These are phyloP conservation scores for Volvox carteri DNA, from an alignment of 163 green algal genomes.

Conservation along the genomic window DNA sequence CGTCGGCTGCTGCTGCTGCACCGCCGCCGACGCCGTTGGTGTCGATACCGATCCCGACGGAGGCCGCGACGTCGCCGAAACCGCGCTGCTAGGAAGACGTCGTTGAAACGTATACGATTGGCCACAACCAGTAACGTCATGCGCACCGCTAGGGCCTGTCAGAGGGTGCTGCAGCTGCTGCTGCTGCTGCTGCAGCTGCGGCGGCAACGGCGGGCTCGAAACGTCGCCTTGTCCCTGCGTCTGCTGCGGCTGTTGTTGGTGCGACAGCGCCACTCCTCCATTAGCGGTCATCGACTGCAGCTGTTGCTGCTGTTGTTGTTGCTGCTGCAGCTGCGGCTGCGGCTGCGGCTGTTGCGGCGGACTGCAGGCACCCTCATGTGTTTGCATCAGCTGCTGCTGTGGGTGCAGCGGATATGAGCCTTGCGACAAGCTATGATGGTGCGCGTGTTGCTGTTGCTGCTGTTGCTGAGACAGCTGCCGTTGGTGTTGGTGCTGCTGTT, in stretches of 20 bases:
- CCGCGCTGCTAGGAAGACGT: background rate
- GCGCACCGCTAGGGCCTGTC: background rate
- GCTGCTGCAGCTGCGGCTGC: slow-evolving; percentile 10
- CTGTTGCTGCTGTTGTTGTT: background rate
- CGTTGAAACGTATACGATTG: slow-evolving; percentile 20
- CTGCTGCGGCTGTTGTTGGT: slow-evolving; percentile 25
- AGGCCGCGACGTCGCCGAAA: background rate
- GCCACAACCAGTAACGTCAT: background rate
- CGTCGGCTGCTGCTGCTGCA: background rate
- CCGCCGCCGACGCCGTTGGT: background rate
- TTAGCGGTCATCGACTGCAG: background rate
- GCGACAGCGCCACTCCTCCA: background rate
- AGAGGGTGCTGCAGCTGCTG: background rate
- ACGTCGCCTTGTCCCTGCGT: background rate
- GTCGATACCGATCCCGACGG: no score
- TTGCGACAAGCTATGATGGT: slow-evolving; percentile 31
- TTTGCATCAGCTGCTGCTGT: background rate
- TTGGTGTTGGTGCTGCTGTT: background rate
- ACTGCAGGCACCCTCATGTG: background rate
- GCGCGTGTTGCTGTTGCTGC: background rate
- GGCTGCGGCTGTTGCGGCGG: background rate
- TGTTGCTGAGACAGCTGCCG: no score
- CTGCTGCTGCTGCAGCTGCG: slow-evolving; percentile 4
- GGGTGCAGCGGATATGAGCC: slow-evolving; percentile 12
- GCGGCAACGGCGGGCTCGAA: background rate